A percentile compares a stretch with the other conserved stretches of the same genome.
phyloP scores from a whole-genome alignment of 176 grass and related monocot species.

The Lolium rigidum region DNA sequence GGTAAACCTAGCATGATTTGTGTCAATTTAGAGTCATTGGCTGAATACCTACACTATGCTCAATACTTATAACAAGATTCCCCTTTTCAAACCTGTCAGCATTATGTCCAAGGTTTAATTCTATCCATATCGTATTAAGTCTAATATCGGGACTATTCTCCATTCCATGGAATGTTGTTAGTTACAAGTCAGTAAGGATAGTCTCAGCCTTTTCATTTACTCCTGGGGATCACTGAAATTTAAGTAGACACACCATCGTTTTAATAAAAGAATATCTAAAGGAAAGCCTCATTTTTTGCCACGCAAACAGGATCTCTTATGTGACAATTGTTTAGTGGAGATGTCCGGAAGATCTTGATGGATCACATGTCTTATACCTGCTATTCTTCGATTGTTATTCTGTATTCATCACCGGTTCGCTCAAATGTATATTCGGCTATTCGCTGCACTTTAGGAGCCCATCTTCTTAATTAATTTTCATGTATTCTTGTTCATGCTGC shows the following conservation, averaged over 20 bases:
- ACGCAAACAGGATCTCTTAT: background rate
- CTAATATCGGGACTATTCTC: background rate
- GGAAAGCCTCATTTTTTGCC: constrained; percentile 10
- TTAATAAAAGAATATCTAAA: constrained; percentile 7
- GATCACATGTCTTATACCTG: background rate
- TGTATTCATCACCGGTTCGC: background rate
- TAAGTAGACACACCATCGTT: background rate
- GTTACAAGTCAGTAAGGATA: background rate
- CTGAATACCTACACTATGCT: background rate
- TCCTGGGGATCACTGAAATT: background rate
- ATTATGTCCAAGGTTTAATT: background rate
- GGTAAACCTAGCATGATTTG: constrained; percentile 8
- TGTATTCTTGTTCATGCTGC: background rate
- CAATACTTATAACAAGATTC: constrained; percentile 18
- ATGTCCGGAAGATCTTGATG: background rate
- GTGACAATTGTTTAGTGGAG: background rate
- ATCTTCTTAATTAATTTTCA: background rate
- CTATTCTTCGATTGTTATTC: background rate
- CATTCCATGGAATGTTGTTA: constrained; percentile 12
- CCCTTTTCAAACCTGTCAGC: background rate
- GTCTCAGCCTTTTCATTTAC: background rate
- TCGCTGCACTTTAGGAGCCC: background rate
- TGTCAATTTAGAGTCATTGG: constrained; percentile 5
- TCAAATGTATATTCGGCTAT: background rate
- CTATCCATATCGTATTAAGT: background rate